A percentile compares a stretch with the other conserved stretches of the same genome.
These are phyloP conservation scores for Aspergillus quadrilineatus DNA, from an alignment of 2,329 filamentous ascomycete species.

Conservation along the genomic window DNA sequence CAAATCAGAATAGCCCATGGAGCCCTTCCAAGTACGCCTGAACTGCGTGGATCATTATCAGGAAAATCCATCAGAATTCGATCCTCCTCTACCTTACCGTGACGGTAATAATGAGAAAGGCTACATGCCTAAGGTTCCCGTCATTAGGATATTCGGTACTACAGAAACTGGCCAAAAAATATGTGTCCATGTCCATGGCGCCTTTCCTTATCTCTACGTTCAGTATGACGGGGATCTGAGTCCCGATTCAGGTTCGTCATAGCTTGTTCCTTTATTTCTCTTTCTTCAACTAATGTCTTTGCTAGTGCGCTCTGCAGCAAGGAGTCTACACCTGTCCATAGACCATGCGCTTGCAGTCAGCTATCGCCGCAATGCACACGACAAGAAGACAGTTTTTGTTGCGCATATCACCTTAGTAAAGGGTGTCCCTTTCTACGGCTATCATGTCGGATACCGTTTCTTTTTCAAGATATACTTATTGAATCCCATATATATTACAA, in stretches of 20 bases:
- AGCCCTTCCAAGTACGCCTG: slow-evolving; percentile 82
- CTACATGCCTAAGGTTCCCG: slow-evolving; percentile 72
- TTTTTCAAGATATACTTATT: slow-evolving; percentile 95
- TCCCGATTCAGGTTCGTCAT: slow-evolving; percentile 62
- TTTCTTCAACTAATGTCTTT: slow-evolving; percentile 4
- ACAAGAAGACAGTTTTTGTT: slow-evolving; percentile 71
- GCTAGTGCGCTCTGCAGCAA: slow-evolving; percentile 72
- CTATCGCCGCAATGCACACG: slow-evolving; percentile 73
- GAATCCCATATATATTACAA: slow-evolving; percentile 82
- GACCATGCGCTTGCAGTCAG: slow-evolving; percentile 85
- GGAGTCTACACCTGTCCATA: slow-evolving; percentile 77
- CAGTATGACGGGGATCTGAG: slow-evolving; percentile 73
- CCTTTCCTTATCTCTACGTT: slow-evolving; percentile 92
- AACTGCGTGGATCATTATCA: slow-evolving; percentile 98
- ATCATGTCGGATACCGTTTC: slow-evolving; percentile 84
- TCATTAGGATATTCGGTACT: slow-evolving; percentile 86
- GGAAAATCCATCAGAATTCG: slow-evolving; percentile 71
- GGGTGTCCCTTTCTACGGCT: slow-evolving; percentile 93
- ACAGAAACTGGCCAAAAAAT: slow-evolving; percentile 95
- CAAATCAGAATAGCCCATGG: slow-evolving; percentile 50
- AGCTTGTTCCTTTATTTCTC: neutral
- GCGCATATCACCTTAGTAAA: slow-evolving; percentile 91
- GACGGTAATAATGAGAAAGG: slow-evolving; percentile 58
- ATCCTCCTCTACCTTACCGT: slow-evolving; percentile 72
- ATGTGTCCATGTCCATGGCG: slow-evolving; percentile 92